Evolutionary conservation across 495 filamentous ascomycete genomes (phyloP), one percentile per base, ranked within the genome.

Genomic region (Penicillium fimorum): DNA sequence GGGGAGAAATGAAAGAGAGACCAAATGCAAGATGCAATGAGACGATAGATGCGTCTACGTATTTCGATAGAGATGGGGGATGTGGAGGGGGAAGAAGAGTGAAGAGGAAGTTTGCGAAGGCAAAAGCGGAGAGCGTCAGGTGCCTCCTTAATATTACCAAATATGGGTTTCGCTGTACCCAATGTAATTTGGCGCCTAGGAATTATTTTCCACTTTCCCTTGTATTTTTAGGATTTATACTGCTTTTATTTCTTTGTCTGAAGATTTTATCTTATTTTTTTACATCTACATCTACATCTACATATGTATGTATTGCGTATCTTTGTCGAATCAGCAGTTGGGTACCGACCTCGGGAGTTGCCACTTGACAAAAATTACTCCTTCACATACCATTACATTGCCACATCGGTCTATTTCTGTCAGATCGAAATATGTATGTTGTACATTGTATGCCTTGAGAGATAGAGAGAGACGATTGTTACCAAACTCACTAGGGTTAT

Each of bases 41-140:
- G 29, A n/a, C 18, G 33, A 51, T 50, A 33, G 45, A 37, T 30
- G 47, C 32, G 32, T 45, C 29, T 38, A 50, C 33, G 37, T 17
- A 17, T 32, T 17, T 17, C 22, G 53, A 51, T 38, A 25, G 47
- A 45, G 40, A 50, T 40, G 41, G 42, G 37, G 18, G 46, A 17
- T 9, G 33, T 40, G 56, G 61, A 53, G 53, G 55, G 46, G 52
- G 52, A 37, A n/a, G 50, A 45, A 45, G 56, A 29, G 47, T 41
- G 46, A 50, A 47, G 63, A 58, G 41, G 63, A 69, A 66, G 66
- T 66, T 67, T 65, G 58, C 49, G 38, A 62, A 56, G 58, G 62
- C 60, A 59, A 67, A 69, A 69, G 66, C 66, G 66, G 66, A 69
- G 66, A 68, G 63, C 61, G 66, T 69, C 66, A 69, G 63, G 66